Evolutionary conservation across 805 yeast species (phyloP), one percentile per base, ranked within the genome.

Genomic region (Sugiyamaella smithiae): DNA sequence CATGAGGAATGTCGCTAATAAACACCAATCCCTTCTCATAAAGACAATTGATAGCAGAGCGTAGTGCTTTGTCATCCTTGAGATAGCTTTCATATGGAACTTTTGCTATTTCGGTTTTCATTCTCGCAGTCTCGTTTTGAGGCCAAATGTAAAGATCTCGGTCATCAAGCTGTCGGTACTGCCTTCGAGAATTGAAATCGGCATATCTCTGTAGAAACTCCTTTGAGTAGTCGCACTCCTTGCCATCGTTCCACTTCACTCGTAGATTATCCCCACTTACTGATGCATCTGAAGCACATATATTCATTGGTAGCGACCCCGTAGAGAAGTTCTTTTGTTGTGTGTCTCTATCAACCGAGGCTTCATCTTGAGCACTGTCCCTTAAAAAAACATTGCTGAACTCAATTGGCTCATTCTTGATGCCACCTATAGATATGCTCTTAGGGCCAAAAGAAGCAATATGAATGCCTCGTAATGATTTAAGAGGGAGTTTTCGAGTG

Each of bases 271-370:
- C 63, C 7, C 50, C 57, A 2, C 50, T 55, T 1, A 63, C 55
- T 2, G 65, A 62, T 17, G 65, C 65, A 1, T 60, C 44, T 1
- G 69, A 53, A 2, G 67, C 57, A 1, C 76, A 74, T 1, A 72
- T 60, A 0, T 53, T 59, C 64, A 41, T 22, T 22, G 50, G 38
- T 24, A 54, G 35, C 45, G 71, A 61, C 1, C 78, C 81, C 0
- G 89, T 82, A n/a, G 84, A 75, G 64, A 83, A 81, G 24, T 74
- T 59, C 60, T 83, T 85, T 59, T 85, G 90, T 16, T 75, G 74
- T 0, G 86, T 74, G 22, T 64, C 59, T 2, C 70, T 67, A 54
- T 85, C 86, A 4, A 82, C 70, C 0, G 85, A 78, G 8, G 57
- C 59, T 0, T 67, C 54, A 11, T 77, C 66, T 3, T 63, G 59